Percentiles rank a stretch among this genome's conserved stretches.
These are phyloP conservation scores for Saprolegnia parasitica DNA, from an alignment of 352 stramenopile species.

Conservation along the genomic window DNA sequence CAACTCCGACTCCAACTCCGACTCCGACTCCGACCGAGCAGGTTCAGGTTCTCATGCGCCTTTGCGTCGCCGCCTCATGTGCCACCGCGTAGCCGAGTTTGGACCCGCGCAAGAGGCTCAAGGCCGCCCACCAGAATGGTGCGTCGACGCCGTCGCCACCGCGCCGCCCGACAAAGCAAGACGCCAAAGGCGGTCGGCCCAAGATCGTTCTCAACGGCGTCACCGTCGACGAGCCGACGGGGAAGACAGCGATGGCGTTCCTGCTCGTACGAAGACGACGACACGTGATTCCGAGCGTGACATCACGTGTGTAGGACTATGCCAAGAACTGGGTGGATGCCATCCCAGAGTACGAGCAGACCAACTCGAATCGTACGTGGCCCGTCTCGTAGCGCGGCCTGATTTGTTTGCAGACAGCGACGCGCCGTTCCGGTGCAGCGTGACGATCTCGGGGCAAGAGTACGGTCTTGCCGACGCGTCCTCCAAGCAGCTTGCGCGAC, in stretches of 20 bases:
- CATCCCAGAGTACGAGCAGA: slow-evolving; percentile 9
- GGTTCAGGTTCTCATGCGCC: too few species aligned
- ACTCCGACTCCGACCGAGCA: too few species aligned
- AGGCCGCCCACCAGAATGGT: background rate
- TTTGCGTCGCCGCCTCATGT: too few species aligned
- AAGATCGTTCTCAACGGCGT: slow-evolving; percentile 31
- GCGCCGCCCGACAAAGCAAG: background rate
- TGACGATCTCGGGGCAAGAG: slow-evolving; percentile 31
- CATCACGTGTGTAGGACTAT: slow-evolving; percentile 32
- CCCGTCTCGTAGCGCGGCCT: background rate
- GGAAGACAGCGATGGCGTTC: slow-evolving; percentile 30
- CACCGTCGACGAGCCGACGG: slow-evolving; percentile 29
- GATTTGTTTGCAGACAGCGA: slow-evolving; percentile 19
- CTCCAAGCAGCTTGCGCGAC: slow-evolving; percentile 33
- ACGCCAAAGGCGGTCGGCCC: background rate
- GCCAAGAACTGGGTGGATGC: slow-evolving; percentile 14
- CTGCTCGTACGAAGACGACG: slow-evolving; percentile 27
- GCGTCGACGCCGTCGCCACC: slow-evolving; percentile 25
- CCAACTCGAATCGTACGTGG: slow-evolving; percentile 26
- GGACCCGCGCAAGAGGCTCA: background rate
- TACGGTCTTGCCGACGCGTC: slow-evolving; percentile 12
- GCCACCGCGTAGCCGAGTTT: too few species aligned
- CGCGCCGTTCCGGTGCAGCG: slow-evolving; percentile 30
- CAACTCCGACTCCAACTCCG: too few species aligned
- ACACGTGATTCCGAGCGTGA: background rate